Evolutionary conservation across 371 early-diverging fungal genomes (phyloP).

Genomic region (Syncephalastrum monosporum): DNA sequence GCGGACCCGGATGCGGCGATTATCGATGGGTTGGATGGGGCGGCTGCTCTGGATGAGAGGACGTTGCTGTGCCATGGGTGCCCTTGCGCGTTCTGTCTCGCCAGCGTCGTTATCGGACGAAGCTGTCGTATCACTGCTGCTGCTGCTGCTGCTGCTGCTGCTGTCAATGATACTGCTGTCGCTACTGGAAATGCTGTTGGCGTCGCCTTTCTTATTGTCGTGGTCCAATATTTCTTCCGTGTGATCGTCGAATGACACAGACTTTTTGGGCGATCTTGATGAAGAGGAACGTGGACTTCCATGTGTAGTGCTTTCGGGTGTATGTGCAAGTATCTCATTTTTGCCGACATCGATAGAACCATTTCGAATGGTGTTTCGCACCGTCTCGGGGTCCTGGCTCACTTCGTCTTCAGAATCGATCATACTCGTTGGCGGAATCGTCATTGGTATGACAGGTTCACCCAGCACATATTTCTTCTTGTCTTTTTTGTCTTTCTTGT

Average conservation of each 20-base stretch:
- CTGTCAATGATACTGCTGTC: slow-evolving; percentile 12
- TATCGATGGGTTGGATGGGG: slow-evolving; percentile 41
- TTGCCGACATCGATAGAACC: slow-evolving; percentile 21
- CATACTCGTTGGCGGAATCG: slow-evolving; percentile 9
- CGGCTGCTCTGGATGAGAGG: slow-evolving; percentile 15
- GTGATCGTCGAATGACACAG: slow-evolving; percentile 27
- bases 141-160: slow-evolving; percentile 20
- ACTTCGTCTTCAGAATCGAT: slow-evolving; percentile 8
- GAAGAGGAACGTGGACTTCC: background rate
- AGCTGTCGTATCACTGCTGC: slow-evolving; percentile 25
- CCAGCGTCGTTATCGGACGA: slow-evolving; percentile 16
- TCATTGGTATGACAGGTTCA: slow-evolving; percentile 21
- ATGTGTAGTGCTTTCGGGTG: background rate
- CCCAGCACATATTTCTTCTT: slow-evolving; percentile 23
- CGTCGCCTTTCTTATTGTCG: background rate
- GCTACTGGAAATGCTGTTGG: slow-evolving; percentile 2
- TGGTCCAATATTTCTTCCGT: background rate
- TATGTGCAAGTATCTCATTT: background rate
- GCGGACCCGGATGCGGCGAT: slow-evolving; percentile 56
- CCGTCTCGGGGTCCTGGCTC: slow-evolving; percentile 31
- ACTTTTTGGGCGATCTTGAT: slow-evolving; percentile 15
- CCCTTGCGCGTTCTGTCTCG: background rate
- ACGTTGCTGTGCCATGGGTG: background rate
- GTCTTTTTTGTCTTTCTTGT: slow-evolving; percentile 20
- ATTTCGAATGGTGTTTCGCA: slow-evolving; percentile 36